Evolutionary conservation across 768 basidiomycete genomes (phyloP), one percentile per base, ranked within the genome.

Genomic region (Amylocystis lapponica): DNA sequence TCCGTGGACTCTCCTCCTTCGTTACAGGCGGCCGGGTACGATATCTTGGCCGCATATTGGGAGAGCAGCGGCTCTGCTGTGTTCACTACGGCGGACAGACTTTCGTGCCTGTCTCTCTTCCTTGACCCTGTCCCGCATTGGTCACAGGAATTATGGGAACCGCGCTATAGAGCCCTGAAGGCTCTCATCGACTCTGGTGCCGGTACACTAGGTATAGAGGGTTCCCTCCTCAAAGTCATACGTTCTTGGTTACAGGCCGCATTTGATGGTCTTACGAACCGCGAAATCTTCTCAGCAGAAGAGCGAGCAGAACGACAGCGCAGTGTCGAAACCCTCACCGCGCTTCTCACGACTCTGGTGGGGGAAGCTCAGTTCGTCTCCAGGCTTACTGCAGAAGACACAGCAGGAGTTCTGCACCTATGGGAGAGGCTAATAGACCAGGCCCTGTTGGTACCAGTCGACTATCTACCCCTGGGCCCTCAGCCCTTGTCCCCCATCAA

Each of bases 121-220:
- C 63, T 78, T 3, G 70, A 62, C 13, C 56, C 62, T 4, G 56
- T 65, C 3, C 63, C 60, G 1, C 60, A 68, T 0, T 88, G 86
- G 86, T 68, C 66, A 3, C 49, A 63, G n/a, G 86, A 88, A 20
- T 63, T 85, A 0, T 86, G 86, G 72, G 83, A 86, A 50, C 66
- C 76, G 1, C 74, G 81, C 16, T 77, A 82, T 54, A 81, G 79
- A 48, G 84, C 86, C 2, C 66, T 88, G 1, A 64, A 74, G 4
- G 76, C 82, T 3, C 67, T 90, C 39, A 82, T 82, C 27, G 73
- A 68, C 47, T 74, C 67, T 30, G 84, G 83, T 5, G 53, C 64
- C 2, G 79, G 84, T 35, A 72, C 80, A 22, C 62, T 77, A 27
- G 86, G 86, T 16, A 74, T 86, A 51, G 86, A 88, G 59, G 57